Evolutionary conservation across 495 filamentous ascomycete species (phyloP), one percentile per base, ranked within the genome.

Genomic region (Penicillium daleae): DNA sequence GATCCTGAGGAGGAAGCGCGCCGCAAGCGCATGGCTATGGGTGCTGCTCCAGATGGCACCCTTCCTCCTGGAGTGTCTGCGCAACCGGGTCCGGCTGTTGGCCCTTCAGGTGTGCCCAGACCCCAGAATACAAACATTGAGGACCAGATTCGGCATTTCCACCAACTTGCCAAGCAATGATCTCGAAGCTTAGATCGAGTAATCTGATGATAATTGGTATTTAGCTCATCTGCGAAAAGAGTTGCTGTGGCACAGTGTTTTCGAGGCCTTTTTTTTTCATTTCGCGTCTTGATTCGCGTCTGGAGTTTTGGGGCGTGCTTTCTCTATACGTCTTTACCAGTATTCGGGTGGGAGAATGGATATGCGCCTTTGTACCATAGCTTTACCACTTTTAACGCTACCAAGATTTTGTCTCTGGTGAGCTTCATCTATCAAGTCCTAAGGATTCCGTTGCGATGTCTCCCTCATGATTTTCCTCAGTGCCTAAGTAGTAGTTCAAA

Each of bases 21-120:
- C 60, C 82, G 90, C 68, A 96, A 95, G 80, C 88, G 86, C 85
- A 90, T 79, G 90, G 92, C 62, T 24, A 72, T 52, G 24, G 71
- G 66, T 27, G 57, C 13, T 54, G 58, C 35, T 2, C 66, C 65
- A 48, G 73, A 75, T 27, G 69, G 63, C 15, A 50, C 63, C 2
- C 63, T 60, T 8, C 52, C 57, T 27, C 60, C 65, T 48, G 64
- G 60, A 22, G 40, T 50, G 8, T n/a, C 51, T 56, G 56, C 39
- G 15, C 44, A 52, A 8, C 64, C 60, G 9, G 59, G 60, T 13
- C 60, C 48, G 3, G 51, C 60, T 7, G 22, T 48, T 22, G 67
- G 53, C 7, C 63, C 71, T 6, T 69, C 70, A 0, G 64, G 62
- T 37, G 69, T 67, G 5, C 73, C 69, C 42, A 76, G 74, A 55